Conservation (phyloP, 2,329 filamentous ascomycete genomes). For the Pseudonectria foliicola region DNA sequence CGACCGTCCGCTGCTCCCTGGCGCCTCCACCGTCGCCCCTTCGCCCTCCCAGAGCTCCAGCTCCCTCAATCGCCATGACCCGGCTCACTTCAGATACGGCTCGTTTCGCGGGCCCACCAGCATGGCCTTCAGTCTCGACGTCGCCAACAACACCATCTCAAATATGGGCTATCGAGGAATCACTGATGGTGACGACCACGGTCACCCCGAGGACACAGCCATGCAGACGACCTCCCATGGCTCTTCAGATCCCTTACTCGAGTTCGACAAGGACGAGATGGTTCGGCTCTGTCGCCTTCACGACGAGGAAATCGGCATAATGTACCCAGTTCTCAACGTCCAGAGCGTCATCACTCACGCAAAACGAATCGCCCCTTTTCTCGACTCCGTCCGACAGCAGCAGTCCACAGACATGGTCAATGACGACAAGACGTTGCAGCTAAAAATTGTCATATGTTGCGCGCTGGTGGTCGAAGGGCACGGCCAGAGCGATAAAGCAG, state of each 20-base stretch:
- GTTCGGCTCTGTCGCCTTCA: slow-evolving; percentile 70
- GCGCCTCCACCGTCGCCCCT: slow-evolving; percentile 29
- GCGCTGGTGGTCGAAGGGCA: slow-evolving; percentile 71
- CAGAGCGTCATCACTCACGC: slow-evolving; percentile 64
- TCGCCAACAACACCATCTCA: slow-evolving; percentile 79
- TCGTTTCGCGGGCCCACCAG: slow-evolving; percentile 81
- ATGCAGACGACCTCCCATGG: slow-evolving; percentile 27
- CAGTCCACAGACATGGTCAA: slow-evolving; percentile 32
- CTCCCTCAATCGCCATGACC: slow-evolving; percentile 33
- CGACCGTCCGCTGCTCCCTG: slow-evolving; percentile 33
- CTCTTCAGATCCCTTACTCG: slow-evolving; percentile 67
- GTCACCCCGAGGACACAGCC: slow-evolving; percentile 20
- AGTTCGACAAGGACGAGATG: slow-evolving; percentile 71
- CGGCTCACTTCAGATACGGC: slow-evolving; percentile 47
- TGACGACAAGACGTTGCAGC: slow-evolving; percentile 53
- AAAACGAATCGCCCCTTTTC: slow-evolving; percentile 61
- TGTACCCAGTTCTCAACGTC: slow-evolving; percentile 83
- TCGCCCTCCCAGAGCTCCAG: slow-evolving; percentile 36
- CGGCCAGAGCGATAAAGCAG: slow-evolving; percentile 69
- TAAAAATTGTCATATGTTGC: slow-evolving; percentile 80
- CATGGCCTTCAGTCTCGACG: slow-evolving; percentile 74
- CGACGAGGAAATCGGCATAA: slow-evolving; percentile 84
- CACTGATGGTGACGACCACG: slow-evolving; percentile 56
- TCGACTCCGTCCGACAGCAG: slow-evolving; percentile 46
- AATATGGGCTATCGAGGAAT: slow-evolving; percentile 77